Base-by-base conservation (phyloP, 2,329 filamentous ascomycete genomes). In the Monilinia laxa region DNA sequence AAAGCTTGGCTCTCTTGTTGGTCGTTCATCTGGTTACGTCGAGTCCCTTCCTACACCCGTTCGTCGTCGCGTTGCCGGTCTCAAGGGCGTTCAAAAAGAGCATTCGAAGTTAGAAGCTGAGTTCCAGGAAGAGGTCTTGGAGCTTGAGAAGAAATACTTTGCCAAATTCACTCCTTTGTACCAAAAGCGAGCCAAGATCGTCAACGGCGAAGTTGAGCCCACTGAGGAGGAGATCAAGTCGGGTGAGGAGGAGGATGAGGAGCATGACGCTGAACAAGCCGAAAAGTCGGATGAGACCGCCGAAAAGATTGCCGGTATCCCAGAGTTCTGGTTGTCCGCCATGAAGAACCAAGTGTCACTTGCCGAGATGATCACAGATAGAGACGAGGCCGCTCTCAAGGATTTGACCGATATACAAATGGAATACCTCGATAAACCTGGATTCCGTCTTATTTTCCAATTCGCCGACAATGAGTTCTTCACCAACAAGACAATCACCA, bases 271-370 rank as follows among this genome's bases (percentile, higher is more conserved):
- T 71, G 79, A 80, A 58, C 79, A 78, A 54, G 79, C 80, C 69
- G 84, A 88, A 76, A 81, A 84, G 75, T 53, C 70, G 11, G 73
- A 79, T 58, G 84, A 87, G 75, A 81, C 84, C 76, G 72, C 79
- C 49, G 78, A 78, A 62, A 80, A 83, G 70, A 79, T 83, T 66
- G 84, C 87, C 75, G 95, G 95, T 80, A 97, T 99, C 70, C 95
- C 95, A 70, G 95, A 99, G 81, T 99, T 99, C 86, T 99, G 95
- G 95, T 85, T 99, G 62, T 97, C 94, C 69, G 94, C 96, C 74
- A 98, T 99, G 94, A 99, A 99, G 87, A 99, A 99, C 84, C 94
- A 97, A 79, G 87, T 95, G 76, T 96, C 93, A 40, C 88, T 99
- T 66, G 92, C 94, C 66, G 96, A 99, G 81, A 97, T 97, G 87